These are phyloP conservation scores for Candida mesenterica DNA, from an alignment of 1,139 yeast species.

Conservation along the genomic window DNA sequence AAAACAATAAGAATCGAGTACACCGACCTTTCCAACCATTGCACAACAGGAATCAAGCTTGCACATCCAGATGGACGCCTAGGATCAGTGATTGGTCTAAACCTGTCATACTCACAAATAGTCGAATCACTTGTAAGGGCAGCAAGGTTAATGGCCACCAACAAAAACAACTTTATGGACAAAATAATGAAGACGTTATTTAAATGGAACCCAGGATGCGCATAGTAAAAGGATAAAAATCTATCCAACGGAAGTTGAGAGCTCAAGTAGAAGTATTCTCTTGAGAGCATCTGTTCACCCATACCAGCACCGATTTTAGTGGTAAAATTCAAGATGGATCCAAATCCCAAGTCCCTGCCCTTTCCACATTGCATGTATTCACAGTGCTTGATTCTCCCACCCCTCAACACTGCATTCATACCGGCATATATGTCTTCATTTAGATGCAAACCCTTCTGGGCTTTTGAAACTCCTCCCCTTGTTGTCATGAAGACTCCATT, in stretches of 20 bases:
- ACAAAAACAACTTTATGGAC: slow-evolving; percentile 46
- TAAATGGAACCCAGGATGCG: slow-evolving; percentile 57
- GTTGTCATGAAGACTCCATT: slow-evolving; percentile 52
- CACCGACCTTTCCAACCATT: slow-evolving; percentile 51
- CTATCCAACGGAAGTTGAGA: slow-evolving; percentile 50
- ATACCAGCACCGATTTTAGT: slow-evolving; percentile 59
- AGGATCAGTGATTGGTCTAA: slow-evolving; percentile 48
- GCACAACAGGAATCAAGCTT: slow-evolving; percentile 48
- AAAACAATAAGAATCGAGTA: slow-evolving; percentile 50
- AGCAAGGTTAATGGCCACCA: slow-evolving; percentile 48
- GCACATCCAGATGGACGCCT: slow-evolving; percentile 45
- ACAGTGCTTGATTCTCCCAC: slow-evolving; percentile 56
- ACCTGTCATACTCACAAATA: slow-evolving; percentile 45
- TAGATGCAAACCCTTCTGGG: slow-evolving; percentile 53
- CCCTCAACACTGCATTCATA: slow-evolving; percentile 50
- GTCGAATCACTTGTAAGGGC: slow-evolving; percentile 44
- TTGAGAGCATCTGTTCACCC: slow-evolving; percentile 56
- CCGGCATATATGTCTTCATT: slow-evolving; percentile 61
- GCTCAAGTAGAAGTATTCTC: slow-evolving; percentile 52
- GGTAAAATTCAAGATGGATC: slow-evolving; percentile 52
- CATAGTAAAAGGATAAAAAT: slow-evolving; percentile 52
- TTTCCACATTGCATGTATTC: slow-evolving; percentile 59
- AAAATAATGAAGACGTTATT: slow-evolving; percentile 51
- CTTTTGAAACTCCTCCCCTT: slow-evolving; percentile 56
- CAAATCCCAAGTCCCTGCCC: slow-evolving; percentile 56